Base-by-base conservation (phyloP, 169 alveolate genomes). In the Babesia microti region DNA sequence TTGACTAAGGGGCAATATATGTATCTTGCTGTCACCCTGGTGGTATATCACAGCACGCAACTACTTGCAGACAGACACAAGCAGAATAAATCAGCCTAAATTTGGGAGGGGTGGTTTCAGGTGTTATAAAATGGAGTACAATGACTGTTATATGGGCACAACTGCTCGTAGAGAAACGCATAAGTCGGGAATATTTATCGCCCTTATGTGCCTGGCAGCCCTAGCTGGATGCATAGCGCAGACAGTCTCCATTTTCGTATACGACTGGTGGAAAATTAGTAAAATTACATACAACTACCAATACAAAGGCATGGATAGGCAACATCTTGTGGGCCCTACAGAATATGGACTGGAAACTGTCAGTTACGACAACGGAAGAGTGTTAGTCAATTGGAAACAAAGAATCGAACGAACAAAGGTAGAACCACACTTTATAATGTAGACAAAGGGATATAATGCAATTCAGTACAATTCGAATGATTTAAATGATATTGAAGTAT, bases 401-500 rank as follows among this genome's bases (percentile, higher is more conserved):
- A 54, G 46, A 36, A 65, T 65, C 5, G 46, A 48, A 24, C 45
- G 46, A 21, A 63, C 55, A 15, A 65, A 56, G 70, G 76, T 65
- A 28, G 21, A 55, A 6, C 40, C 27, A 27, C 5, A 15, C 21
- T 4, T 22, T 14, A 2, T 3, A 3, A 19, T 43, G 27, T 46
- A 65, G 76, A 35, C 55, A 21, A 65, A 65, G 50, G 76, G 71
- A 2, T 55, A 55, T 22, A 48, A 52, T 30, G 76, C 76, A 14
- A 35, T 65, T 23, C 76, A 65, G 45, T 23, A 46, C 43, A 41
- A 59, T 11, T 48, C 36, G 2, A 51, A 50, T 29, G 53, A 33
- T 39, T 59, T 53, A 32, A 56, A 47, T 32, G 76, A 70, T 7
- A 49, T 52, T 29, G 55, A 55, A 17, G 23, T 65, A 29, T 35